phyloP scores from a whole-genome alignment of 108 stramenopile genomes.

The Cyclotella cryptica region DNA sequence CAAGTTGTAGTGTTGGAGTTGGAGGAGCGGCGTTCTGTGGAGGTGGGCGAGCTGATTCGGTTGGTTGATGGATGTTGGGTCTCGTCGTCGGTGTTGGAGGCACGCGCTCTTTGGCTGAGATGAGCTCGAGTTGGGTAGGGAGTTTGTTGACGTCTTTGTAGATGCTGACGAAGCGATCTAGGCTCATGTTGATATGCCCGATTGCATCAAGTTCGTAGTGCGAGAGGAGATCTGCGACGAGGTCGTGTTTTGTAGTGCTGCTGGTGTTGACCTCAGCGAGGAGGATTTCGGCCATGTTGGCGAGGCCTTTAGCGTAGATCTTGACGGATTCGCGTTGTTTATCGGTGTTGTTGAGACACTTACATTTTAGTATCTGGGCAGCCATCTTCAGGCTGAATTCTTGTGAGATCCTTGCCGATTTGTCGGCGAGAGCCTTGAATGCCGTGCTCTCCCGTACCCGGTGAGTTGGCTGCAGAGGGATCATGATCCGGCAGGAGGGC shows the following conservation, averaged over 20 bases:
- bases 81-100: too few relatives aligned
- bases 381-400: neutral
- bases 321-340: neutral
- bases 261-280: neutral
- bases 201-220: too few relatives aligned
- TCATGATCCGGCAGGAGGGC: neutral
- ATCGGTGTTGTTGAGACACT: neutral
- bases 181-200: too few relatives aligned
- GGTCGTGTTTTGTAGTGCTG: neutral
- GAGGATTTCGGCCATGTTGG: neutral
- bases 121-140: too few relatives aligned
- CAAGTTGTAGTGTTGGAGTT: too few relatives aligned
- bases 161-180: too few relatives aligned
- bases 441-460: neutral
- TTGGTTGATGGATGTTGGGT: too few relatives aligned
- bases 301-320: neutral
- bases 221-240: neutral
- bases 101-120: too few relatives aligned
- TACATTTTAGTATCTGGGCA: too few relatives aligned
- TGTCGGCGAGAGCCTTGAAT: neutral
- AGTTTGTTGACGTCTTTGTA: too few relatives aligned
- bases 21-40: too few relatives aligned
- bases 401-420: neutral
- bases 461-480: neutral
- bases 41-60: too few relatives aligned